Evolutionary conservation across 78 protist genomes (phyloP), one percentile per base, ranked within the genome.

Genomic region (Protostelium mycophagum): DNA sequence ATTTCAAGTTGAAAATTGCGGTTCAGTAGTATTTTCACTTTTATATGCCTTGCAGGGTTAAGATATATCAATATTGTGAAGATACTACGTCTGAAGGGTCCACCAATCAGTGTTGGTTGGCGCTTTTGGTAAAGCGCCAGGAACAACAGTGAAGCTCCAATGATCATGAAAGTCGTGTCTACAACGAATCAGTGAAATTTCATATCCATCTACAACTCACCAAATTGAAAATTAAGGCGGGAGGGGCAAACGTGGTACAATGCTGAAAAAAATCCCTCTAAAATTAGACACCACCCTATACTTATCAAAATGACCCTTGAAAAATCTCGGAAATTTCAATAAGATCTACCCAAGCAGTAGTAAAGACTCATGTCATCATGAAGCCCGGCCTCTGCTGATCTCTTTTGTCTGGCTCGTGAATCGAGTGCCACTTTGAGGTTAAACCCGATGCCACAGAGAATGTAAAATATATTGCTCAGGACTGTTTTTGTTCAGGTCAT

Each of bases 181-280:
- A 28, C n/a, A 63, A 31, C 0, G 1, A 29, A 31, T 63, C 28
- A 34, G 29, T 37, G 85, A 37, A 5, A 38, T 10, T 25, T 31
- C 35, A 1, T 83, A 25, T 9, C 16, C 28, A 1, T 36, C 34
- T 83, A 35, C 29, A 0, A 83, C 93, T 37, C 87, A 91, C 93
- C 94, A 63, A 92, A 92, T 92, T 92, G 94, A 63, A 92, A 92
- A 88, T 92, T 92, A 35, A 92, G 38, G 85, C 88, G 88, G 28
- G 94, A 92, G 83, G 94, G 94, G n/a, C 94, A 92, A 73, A 92
- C 91, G 85, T 92, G 94, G 37, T 92, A 92, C 1, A 92, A 86
- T 28, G 90, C 94, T 23, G 94, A 92, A 38, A 89, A 92, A 10
- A 92, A 36, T 38, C 94, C 94, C 37, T 92, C 94, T 0, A 88